Evolutionary conservation across 2,329 filamentous ascomycete species (phyloP).

Genomic region (Aspergillus bombycis): DNA sequence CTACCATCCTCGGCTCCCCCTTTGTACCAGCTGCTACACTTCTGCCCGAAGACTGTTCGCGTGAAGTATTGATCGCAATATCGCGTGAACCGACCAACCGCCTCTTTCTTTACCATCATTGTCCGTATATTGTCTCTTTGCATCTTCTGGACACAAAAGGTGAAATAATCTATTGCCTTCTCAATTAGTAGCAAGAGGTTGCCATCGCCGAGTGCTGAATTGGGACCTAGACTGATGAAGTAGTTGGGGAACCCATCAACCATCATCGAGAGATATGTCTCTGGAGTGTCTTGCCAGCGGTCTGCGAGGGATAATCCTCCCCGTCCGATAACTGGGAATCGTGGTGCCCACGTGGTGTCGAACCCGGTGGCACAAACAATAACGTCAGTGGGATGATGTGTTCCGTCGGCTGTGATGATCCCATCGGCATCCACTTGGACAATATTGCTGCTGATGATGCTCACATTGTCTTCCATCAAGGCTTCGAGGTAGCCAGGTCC

Average conservation of each 20-base stretch:
- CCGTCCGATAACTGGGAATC: conserved; percentile 39
- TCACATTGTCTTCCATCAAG: conserved; percentile 62
- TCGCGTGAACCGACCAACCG: conserved; percentile 32
- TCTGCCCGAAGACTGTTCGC: conserved; percentile 37
- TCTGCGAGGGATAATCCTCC: conserved; percentile 31
- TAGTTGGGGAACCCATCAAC: conserved; percentile 41
- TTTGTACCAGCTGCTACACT: conserved; percentile 46
- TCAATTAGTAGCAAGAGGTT: conserved; percentile 40
- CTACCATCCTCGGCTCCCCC: conserved; percentile 35
- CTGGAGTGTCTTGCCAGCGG: conserved; percentile 35
- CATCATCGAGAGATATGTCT: conserved; percentile 40
- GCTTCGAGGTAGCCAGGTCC: conserved; percentile 61
- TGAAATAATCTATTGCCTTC: conserved; percentile 38
- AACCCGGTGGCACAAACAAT: conserved; percentile 45
- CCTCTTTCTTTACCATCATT: conserved; percentile 29
- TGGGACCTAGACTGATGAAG: conserved; percentile 39
- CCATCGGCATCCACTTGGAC: conserved; percentile 38
- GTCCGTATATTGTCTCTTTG: conserved; percentile 39
- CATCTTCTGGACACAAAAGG: conserved; percentile 38
- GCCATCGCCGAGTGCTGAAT: conserved; percentile 36
- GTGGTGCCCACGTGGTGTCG: conserved; percentile 38
- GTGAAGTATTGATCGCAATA: conserved; percentile 41
- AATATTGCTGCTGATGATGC: conserved; percentile 61
- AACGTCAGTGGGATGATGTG: conserved; percentile 37
- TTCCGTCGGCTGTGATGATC: conserved; percentile 39